Conservation (phyloP, 805 yeast species). For the Blastobotrys attinorum region DNA sequence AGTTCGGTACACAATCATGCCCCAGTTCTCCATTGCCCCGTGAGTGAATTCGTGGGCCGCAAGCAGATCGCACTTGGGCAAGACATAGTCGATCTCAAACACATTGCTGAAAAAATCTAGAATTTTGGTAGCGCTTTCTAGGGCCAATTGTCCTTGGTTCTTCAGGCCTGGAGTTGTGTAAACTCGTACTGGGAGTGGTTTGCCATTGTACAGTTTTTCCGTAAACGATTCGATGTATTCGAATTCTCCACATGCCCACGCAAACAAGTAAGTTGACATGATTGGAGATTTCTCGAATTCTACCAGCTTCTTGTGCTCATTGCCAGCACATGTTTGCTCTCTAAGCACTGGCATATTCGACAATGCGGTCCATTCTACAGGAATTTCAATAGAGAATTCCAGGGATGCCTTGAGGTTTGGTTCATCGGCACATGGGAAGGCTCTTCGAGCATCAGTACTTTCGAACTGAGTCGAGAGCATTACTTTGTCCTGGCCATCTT, state of each 20-base stretch:
- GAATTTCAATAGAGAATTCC: constrained; percentile 48
- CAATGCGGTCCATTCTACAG: constrained; percentile 28
- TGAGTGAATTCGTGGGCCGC: constrained; percentile 80
- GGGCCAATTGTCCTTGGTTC: constrained; percentile 62
- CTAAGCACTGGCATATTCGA: constrained; percentile 48
- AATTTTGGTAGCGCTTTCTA: constrained; percentile 67
- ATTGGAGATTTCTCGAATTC: constrained; percentile 73
- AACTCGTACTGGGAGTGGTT: constrained; percentile 69
- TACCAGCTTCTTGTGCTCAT: constrained; percentile 55
- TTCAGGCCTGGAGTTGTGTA: constrained; percentile 75
- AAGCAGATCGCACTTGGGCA: constrained; percentile 75
- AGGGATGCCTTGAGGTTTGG: constrained; percentile 73
- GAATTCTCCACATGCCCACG: constrained; percentile 76
- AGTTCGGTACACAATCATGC: constrained; percentile 66
- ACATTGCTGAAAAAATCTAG: constrained; percentile 63
- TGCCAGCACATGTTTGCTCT: constrained; percentile 50
- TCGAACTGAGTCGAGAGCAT: constrained; percentile 83
- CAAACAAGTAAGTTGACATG: constrained; percentile 81
- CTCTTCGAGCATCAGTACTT: constrained; percentile 79
- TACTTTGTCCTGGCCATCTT: constrained; percentile 54
- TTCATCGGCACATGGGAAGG: constrained; percentile 82
- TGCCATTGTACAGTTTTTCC: constrained; percentile 35
- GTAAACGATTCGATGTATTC: constrained; percentile 55
- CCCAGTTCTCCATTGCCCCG: constrained; percentile 86
- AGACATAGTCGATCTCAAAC: constrained; percentile 68